Percentiles rank a stretch among this genome's conserved stretches.
Evolutionary conservation across 129 eudicot genomes (phyloP).

Genomic region (Helianthus tuberosus): DNA sequence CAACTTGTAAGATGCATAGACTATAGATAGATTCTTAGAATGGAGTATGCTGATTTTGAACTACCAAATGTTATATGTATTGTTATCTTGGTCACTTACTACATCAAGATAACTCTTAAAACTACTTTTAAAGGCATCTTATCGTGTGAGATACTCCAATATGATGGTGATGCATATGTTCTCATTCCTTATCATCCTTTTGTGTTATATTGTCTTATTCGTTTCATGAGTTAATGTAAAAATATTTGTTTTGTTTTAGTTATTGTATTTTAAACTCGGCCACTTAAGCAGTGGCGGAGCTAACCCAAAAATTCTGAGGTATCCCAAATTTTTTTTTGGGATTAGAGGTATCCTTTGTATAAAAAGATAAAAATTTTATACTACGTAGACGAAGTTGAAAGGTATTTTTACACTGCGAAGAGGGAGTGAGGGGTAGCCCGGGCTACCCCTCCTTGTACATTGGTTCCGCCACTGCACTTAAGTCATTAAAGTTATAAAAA

Average conservation of each 20-base stretch:
- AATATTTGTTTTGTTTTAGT: background rate
- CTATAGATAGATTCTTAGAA: conserved; percentile 14
- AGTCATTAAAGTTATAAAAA: too few species aligned
- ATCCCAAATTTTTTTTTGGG: too few species aligned
- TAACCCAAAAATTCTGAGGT: too few species aligned
- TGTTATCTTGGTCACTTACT: background rate
- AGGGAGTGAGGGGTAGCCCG: too few species aligned
- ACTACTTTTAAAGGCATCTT: conserved; percentile 29
- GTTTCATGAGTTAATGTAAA: background rate
- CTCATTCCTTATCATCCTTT: conserved; percentile 28
- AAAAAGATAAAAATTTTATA: too few species aligned
- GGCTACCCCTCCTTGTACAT: too few species aligned
- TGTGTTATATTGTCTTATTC: conserved; percentile 15
- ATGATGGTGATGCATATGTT: conserved; percentile 21
- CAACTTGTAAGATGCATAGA: conserved; percentile 30
- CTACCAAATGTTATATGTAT: conserved; percentile 4
- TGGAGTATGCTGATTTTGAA: background rate
- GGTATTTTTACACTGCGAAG: too few species aligned
- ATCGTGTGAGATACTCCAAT: conserved; percentile 15
- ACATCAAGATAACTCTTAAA: background rate
- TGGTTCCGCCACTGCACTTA: too few species aligned
- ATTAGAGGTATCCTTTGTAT: too few species aligned
- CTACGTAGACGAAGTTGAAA: too few species aligned
- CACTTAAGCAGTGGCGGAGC: too few species aligned
- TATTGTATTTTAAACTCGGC: background rate